Percentiles rank a stretch among this genome's conserved stretches.
Evolutionary conservation across 768 basidiomycete species (phyloP).

Genomic region (Panaeolus cyanescens): DNA sequence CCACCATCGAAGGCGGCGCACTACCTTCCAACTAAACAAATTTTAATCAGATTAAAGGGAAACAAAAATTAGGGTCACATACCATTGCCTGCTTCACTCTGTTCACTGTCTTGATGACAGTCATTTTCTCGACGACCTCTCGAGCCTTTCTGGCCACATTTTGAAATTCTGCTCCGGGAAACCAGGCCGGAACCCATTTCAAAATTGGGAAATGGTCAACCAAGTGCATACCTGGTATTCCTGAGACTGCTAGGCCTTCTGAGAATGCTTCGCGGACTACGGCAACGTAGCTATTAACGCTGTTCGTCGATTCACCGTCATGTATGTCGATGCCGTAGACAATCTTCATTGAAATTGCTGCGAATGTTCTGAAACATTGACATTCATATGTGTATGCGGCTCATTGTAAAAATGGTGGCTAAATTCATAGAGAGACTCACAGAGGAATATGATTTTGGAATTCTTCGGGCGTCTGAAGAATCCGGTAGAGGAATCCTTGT

Average conservation of each 20-base stretch:
- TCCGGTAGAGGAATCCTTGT: slow-evolving; percentile 42
- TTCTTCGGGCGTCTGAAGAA: slow-evolving; percentile 43
- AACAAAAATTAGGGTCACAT: too few species aligned
- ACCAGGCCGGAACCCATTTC: slow-evolving; percentile 34
- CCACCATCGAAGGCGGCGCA: slow-evolving; percentile 33
- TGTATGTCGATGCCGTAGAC: slow-evolving; percentile 45
- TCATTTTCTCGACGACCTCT: slow-evolving; percentile 47
- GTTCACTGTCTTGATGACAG: slow-evolving; percentile 37
- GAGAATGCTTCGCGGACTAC: slow-evolving; percentile 50
- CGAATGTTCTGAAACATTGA: slow-evolving; percentile 18
- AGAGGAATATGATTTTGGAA: slow-evolving; percentile 51
- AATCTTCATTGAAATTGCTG: slow-evolving; percentile 53
- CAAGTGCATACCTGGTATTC: slow-evolving; percentile 53
- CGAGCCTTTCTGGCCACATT: slow-evolving; percentile 50
- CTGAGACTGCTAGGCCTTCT: slow-evolving; percentile 50
- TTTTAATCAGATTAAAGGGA: too few species aligned
- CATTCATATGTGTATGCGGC: too few species aligned
- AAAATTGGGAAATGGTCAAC: slow-evolving; percentile 49
- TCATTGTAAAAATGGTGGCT: too few species aligned
- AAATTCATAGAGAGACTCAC: too few species aligned
- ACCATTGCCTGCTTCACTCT: slow-evolving; percentile 41
- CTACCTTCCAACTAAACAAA: too few species aligned
- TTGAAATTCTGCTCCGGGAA: slow-evolving; percentile 53
- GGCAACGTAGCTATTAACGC: slow-evolving; percentile 47
- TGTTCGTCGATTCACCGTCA: slow-evolving; percentile 39